A percentile compares a stretch with the other conserved stretches of the same genome.
phyloP scores from a whole-genome alignment of 1,284 basidiomycete species.

The Puccinia coronata region DNA sequence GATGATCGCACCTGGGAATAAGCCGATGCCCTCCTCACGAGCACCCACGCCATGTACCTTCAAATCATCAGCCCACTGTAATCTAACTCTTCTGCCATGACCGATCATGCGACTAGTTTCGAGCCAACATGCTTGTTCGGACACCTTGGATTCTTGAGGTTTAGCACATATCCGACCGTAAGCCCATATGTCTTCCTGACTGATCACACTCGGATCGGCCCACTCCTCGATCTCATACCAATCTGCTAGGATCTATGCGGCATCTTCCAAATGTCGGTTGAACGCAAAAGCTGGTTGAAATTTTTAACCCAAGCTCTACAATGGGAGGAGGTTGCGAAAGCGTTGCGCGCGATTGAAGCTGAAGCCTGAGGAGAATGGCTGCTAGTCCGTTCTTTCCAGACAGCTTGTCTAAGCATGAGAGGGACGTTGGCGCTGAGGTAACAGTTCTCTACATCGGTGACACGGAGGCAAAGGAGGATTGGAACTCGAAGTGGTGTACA shows the following conservation, averaged over 20 bases:
- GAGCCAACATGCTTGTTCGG: constrained; percentile 71
- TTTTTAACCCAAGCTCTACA: no score
- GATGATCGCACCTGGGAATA: constrained; percentile 88
- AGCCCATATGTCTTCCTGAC: constrained; percentile 71
- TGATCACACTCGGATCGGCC: constrained; percentile 68
- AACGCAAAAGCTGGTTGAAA: no score
- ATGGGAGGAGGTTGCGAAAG: no score
- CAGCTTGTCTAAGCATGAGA: no score
- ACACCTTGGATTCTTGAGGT: constrained; percentile 67
- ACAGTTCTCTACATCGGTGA: no score
- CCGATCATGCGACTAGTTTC: constrained; percentile 79
- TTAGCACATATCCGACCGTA: constrained; percentile 81
- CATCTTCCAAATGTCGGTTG: constrained; percentile 80
- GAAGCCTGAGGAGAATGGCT: no score
- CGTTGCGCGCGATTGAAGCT: no score
- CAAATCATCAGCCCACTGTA: constrained; percentile 70
- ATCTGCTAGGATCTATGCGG: constrained; percentile 70
- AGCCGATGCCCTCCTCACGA: constrained; percentile 69
- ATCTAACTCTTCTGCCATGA: constrained; percentile 69
- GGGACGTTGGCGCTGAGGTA: no score
- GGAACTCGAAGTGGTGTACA: no score
- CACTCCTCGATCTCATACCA: constrained; percentile 70
- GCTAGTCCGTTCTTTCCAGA: no score
- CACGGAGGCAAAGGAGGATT: no score
- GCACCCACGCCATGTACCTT: constrained; percentile 68